A percentile compares a stretch with the other conserved stretches of the same genome.
phyloP scores from a whole-genome alignment of 2,329 filamentous ascomycete genomes.

The Fusarium sp. region DNA sequence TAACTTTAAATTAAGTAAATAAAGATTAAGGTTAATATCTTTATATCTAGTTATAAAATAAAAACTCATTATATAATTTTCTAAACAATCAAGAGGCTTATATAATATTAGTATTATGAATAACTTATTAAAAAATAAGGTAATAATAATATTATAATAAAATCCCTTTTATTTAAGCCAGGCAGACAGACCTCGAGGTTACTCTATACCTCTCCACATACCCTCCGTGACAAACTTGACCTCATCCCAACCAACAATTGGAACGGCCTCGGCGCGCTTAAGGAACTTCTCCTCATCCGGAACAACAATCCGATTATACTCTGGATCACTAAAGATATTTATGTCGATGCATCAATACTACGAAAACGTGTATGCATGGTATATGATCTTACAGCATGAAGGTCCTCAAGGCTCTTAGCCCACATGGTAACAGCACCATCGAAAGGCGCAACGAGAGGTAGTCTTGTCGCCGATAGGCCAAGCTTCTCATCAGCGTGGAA shows the following conservation, averaged over 20 bases:
- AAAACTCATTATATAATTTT: too few species aligned
- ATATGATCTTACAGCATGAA: neutral
- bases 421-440: neutral
- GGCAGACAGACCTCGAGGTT: too few species aligned
- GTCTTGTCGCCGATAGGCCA: neutral
- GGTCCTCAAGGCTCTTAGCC: neutral
- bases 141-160: too few species aligned
- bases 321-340: neutral
- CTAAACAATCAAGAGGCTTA: too few species aligned
- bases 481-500: neutral
- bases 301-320: neutral
- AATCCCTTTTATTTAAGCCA: too few species aligned
- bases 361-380: rapidly evolving
- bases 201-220: too few species aligned
- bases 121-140: too few species aligned
- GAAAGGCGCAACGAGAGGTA: neutral
- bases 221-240: neutral
- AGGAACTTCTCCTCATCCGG: neutral
- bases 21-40: too few species aligned
- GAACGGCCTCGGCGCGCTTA: rapidly evolving
- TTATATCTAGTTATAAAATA: too few species aligned
- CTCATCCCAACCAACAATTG: neutral
- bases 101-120: too few species aligned
- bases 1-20: too few species aligned
- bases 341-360: rapidly evolving